Base-by-base conservation (phyloP, 176 grass and related monocot genomes). In the Elymus sibiricus region DNA sequence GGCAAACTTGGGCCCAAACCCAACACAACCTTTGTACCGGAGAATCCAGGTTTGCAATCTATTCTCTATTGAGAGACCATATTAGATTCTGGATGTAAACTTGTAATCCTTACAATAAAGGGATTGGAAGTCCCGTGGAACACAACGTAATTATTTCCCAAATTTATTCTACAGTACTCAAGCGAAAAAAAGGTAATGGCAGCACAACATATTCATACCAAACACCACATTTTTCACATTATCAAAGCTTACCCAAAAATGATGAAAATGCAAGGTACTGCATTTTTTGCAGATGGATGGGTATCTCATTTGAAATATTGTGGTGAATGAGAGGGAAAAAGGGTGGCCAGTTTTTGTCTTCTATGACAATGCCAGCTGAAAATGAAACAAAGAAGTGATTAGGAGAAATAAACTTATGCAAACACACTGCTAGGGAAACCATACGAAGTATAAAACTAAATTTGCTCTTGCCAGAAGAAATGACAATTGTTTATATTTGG, bases 301-400 rank as follows among this genome's bases (percentile, higher is more conserved):
- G 94, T 88, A 99, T 96, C 88, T 99, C 97, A 84, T 94, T 95
- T 74, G 88, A 82, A 88, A 98, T 95, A 87, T 98, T 89, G 80
- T 98, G 93, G 79, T 98, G 97, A 62, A 98, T 98, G 62, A 95
- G 81, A 60, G 97, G 97, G 25, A 95, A 94, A 91, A 91, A 87
- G 31, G 94, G 92, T 60, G 97, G 97, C 88, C 94, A 95, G 64
- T 95, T 95, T 85, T 96, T 99, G 71, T 94, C 94, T 79, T 99
- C 94, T 67, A 96, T 89, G 66, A 94, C 92, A 90, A 96, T 89
- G n/a, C 97, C 97, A 94, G 90, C 97, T 99, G 90, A 38, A 61
- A 82, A 88, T 58, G 29, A 65, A 76, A 79, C 21, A 38, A 68
- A 61, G 11, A 79, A 60, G 37, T 58, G 26, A 74, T 88, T 71